Evolutionary conservation across 768 basidiomycete species (phyloP).

Genomic region (Collybiopsis confluens): DNA sequence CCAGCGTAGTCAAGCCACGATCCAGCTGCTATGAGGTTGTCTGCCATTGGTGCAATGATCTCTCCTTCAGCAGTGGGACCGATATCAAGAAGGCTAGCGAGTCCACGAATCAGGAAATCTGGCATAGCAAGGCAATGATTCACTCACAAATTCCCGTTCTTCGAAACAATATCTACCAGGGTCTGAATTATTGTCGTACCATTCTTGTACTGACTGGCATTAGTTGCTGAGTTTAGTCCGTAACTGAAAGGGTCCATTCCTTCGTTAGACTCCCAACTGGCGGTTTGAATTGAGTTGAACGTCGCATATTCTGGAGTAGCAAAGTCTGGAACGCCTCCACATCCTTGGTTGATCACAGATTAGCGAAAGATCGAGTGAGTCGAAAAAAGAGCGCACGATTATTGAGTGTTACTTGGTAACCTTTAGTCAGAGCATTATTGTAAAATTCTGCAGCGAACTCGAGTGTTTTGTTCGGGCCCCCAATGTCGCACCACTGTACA

Average conservation of each 20-base stretch:
- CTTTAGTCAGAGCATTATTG: slow-evolving; percentile 22
- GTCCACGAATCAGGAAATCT: too few relatives aligned
- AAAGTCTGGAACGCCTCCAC: slow-evolving; percentile 47
- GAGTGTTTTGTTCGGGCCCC: slow-evolving; percentile 31
- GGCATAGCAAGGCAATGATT: not conserved
- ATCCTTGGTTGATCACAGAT: slow-evolving; percentile 26
- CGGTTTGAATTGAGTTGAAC: slow-evolving; percentile 41
- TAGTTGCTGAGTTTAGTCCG: slow-evolving; percentile 41
- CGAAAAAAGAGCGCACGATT: slow-evolving; percentile 19
- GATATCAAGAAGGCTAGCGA: slow-evolving; percentile 49
- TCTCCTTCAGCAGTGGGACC: slow-evolving; percentile 54
- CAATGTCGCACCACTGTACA: slow-evolving; percentile 52
- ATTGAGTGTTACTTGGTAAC: slow-evolving; percentile 39
- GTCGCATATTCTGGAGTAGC: slow-evolving; percentile 52
- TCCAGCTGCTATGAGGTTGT: slow-evolving; percentile 47
- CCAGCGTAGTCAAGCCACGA: slow-evolving; percentile 47
- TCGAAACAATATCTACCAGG: slow-evolving; percentile 54
- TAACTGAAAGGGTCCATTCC: slow-evolving; percentile 55
- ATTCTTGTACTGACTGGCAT: slow-evolving; percentile 42
- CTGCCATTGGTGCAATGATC: slow-evolving; percentile 43
- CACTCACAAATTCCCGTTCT: slow-evolving; percentile 58
- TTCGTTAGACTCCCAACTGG: slow-evolving; percentile 55
- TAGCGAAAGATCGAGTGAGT: not conserved
- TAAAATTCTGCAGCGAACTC: slow-evolving; percentile 34
- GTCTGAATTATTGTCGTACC: slow-evolving; percentile 45